These are phyloP conservation scores for Hypomontagnella monticulosa DNA, from an alignment of 495 filamentous ascomycete species.

Conservation along the genomic window DNA sequence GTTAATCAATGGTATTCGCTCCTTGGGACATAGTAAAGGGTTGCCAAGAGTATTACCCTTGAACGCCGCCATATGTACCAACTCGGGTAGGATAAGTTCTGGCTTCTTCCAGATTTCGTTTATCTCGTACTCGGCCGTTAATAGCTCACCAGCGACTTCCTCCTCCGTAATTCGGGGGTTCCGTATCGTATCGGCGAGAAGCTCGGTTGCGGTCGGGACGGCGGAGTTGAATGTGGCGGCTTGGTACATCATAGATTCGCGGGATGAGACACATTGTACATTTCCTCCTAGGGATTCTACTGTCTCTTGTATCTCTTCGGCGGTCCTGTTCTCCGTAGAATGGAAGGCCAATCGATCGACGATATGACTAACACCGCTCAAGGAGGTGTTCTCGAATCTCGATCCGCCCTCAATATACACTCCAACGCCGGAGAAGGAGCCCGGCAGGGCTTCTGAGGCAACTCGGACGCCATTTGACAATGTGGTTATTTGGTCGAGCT, in stretches of 20 bases:
- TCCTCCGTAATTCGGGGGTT: conserved; percentile 89
- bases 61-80: conserved; percentile 94
- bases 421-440: conserved; percentile 93
- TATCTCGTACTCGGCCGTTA: conserved; percentile 94
- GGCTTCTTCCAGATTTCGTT: conserved; percentile 97
- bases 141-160: conserved; percentile 85
- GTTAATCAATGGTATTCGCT: conserved; percentile 81
- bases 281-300: conserved; percentile 91
- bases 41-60: conserved; percentile 96
- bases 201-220: conserved; percentile 80
- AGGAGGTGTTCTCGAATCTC: conserved; percentile 85
- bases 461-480: conserved; percentile 94
- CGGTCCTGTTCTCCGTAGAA: conserved; percentile 76
- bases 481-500: conserved; percentile 87
- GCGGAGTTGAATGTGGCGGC: conserved; percentile 96
- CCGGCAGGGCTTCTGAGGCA: conserved; percentile 93
- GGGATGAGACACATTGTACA: conserved; percentile 93
- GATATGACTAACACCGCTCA: conserved; percentile 94
- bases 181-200: conserved; percentile 94
- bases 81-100: conserved; percentile 92
- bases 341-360: conserved; percentile 97
- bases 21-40: conserved; percentile 88
- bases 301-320: conserved; percentile 86
- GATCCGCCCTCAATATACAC: conserved; percentile 98
- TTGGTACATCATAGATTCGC: conserved; percentile 99